phyloP scores from a whole-genome alignment of 208 protist genomes.

The Leishmania amazonensis region DNA sequence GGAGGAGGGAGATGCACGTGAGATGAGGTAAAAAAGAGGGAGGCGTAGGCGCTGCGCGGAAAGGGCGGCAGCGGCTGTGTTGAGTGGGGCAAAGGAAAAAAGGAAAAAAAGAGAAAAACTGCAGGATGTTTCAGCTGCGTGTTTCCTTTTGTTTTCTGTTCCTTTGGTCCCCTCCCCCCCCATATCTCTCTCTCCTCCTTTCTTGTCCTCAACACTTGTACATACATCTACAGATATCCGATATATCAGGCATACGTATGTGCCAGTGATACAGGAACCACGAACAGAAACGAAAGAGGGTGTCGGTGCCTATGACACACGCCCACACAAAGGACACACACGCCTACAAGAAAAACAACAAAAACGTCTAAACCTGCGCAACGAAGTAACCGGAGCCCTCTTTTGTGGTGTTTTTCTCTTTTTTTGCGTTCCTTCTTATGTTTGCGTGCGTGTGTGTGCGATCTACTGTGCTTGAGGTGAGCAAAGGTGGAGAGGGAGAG shows the following conservation, averaged over 20 bases:
- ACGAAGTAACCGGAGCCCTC: background rate
- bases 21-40: background rate
- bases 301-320: background rate
- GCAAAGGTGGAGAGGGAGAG: background rate
- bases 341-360: background rate
- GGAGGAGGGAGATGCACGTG: background rate
- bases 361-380: background rate
- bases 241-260: background rate
- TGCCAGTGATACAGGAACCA: background rate
- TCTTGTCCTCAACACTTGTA: no score
- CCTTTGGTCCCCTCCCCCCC: background rate
- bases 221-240: no score
- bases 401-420: no score
- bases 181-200: background rate
- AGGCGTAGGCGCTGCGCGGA: background rate
- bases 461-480: background rate
- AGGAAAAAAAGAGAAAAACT: background rate
- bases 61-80: background rate
- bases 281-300: background rate
- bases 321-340: background rate
- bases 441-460: background rate
- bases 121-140: background rate
- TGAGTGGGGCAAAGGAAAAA: no score
- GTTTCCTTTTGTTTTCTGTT: background rate
- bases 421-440: no score